Conservation (phyloP, 306 rosid species). For the Fragaria nilgerrensis region DNA sequence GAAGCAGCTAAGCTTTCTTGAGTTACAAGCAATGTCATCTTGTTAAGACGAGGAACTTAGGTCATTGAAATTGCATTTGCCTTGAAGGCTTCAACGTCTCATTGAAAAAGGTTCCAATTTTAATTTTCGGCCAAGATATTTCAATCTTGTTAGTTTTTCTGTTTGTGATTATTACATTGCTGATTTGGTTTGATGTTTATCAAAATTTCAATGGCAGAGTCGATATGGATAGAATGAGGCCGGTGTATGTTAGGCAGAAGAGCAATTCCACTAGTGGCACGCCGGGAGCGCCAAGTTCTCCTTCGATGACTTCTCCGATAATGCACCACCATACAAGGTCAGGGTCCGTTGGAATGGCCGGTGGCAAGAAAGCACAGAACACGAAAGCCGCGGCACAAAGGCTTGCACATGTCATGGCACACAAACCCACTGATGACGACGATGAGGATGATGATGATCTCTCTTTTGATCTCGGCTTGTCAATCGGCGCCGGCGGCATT, state of each 20-base stretch:
- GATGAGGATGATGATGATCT: slow-evolving; percentile 76
- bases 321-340: slow-evolving; percentile 48
- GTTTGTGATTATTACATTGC: neutral
- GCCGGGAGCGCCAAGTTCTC: slow-evolving; percentile 53
- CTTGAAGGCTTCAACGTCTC: neutral
- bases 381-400: slow-evolving; percentile 93
- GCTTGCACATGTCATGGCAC: slow-evolving; percentile 96
- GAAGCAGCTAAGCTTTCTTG: neutral
- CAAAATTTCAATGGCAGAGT: neutral
- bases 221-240: slow-evolving; percentile 61
- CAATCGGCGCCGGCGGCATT: slow-evolving; percentile 53
- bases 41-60: neutral
- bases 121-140: neutral
- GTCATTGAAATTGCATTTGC: neutral
- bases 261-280: slow-evolving; percentile 41
- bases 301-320: slow-evolving; percentile 30
- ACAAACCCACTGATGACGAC: slow-evolving; percentile 44
- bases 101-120: neutral
- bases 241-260: slow-evolving; percentile 49
- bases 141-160: neutral
- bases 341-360: slow-evolving; percentile 46
- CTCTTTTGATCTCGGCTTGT: slow-evolving; percentile 43
- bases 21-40: neutral
- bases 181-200: neutral
- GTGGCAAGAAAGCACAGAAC: slow-evolving; percentile 59